A percentile compares a stretch with the other conserved stretches of the same genome.
phyloP scores from a whole-genome alignment of 192 early-diverging fungal species.

The Endogone sp. region DNA sequence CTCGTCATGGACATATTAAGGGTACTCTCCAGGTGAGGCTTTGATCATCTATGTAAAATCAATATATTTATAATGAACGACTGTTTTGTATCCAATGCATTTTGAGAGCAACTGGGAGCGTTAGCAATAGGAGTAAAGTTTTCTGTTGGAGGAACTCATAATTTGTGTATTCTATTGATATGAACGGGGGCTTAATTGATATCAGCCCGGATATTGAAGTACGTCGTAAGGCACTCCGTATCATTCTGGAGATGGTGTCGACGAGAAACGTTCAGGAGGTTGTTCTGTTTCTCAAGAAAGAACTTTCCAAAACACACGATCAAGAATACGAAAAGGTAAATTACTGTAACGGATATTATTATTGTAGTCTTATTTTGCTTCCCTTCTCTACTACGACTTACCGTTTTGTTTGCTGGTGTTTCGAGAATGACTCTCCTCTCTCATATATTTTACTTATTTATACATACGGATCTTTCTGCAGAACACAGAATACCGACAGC shows the following conservation, averaged over 20 bases:
- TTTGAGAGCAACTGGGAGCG: no score
- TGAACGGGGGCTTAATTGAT: no score
- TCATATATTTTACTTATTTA: background rate
- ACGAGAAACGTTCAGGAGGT: constrained; percentile 92
- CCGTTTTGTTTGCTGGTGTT: background rate
- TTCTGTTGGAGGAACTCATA: no score
- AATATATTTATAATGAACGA: constrained; percentile 7
- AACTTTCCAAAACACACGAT: constrained; percentile 89
- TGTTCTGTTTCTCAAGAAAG: constrained; percentile 91
- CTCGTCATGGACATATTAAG: constrained; percentile 96
- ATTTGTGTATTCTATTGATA: no score
- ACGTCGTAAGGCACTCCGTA: constrained; percentile 78
- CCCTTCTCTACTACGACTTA: no score
- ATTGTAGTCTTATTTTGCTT: background rate
- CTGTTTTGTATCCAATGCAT: no score
- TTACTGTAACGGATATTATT: no score
- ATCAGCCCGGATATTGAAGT: constrained; percentile 95
- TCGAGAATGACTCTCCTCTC: no score
- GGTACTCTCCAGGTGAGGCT: constrained; percentile 65
- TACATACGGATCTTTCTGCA: constrained; percentile 39
- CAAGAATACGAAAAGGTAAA: constrained; percentile 84
- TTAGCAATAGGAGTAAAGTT: no score
- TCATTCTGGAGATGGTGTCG: constrained; percentile 90
- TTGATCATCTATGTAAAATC: background rate
- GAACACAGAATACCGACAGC: constrained; percentile 90